These are phyloP conservation scores for Cercospora sp. DNA, from an alignment of 2,329 filamentous ascomycete species.

Conservation along the genomic window DNA sequence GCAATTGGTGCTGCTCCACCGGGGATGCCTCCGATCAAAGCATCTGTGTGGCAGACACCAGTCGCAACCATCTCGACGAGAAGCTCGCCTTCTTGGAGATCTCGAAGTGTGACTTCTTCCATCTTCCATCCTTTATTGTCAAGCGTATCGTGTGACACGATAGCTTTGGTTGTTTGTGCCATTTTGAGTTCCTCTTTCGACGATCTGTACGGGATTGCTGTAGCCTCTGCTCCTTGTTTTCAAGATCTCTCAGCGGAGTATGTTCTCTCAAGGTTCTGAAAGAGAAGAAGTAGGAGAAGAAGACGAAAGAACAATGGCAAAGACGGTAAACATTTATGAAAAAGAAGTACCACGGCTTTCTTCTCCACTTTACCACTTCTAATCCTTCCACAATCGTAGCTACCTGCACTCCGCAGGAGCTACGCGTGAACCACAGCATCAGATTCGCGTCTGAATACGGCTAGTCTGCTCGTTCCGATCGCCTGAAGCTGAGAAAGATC, in stretches of 20 bases:
- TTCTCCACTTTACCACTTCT: conserved; percentile 3
- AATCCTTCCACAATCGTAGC: not conserved
- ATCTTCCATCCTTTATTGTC: conserved; percentile 45
- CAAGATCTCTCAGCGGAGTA: conserved; percentile 21
- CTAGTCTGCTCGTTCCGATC: conserved; percentile 6
- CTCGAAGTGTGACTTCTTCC: conserved; percentile 41
- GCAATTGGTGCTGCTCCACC: conserved; percentile 40
- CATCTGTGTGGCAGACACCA: conserved; percentile 59
- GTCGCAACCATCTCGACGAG: conserved; percentile 56
- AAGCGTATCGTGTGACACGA: conserved; percentile 43
- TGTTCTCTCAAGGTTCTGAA: too few species aligned
- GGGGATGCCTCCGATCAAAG: conserved; percentile 48
- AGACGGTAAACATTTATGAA: not conserved
- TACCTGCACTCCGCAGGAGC: not conserved
- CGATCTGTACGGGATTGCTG: conserved; percentile 24
- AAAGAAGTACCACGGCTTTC: not conserved
- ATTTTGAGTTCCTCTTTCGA: conserved; percentile 25
- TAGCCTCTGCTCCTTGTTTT: conserved; percentile 30
- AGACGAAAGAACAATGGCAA: conserved; percentile 13
- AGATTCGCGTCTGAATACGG: not conserved
- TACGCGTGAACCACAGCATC: not conserved
- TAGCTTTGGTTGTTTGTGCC: conserved; percentile 37
- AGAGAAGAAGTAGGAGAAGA: not conserved
- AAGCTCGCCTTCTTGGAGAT: conserved; percentile 50
- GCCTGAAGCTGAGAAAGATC: not conserved